phyloP scores from a whole-genome alignment of 148 eudicot genomes.

The Selenicereus undatus region DNA sequence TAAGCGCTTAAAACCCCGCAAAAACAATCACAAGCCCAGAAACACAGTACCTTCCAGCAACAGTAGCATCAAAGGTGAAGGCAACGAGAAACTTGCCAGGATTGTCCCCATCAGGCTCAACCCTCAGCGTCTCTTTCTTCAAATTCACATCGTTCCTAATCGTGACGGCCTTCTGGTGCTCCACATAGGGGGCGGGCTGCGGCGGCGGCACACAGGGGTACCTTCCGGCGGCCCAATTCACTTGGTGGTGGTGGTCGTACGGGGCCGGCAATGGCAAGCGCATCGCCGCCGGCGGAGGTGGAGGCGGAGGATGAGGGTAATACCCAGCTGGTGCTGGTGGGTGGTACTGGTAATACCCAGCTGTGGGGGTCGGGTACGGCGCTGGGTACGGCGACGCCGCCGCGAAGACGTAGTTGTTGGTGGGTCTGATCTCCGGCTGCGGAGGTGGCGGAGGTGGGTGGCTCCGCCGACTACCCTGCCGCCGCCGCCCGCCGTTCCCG shows the following conservation, averaged over 20 bases:
- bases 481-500: background rate
- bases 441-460: background rate
- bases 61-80: conserved; percentile 84
- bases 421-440: conserved; percentile 24
- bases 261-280: conserved; percentile 70
- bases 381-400: conserved; percentile 73
- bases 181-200: conserved; percentile 55
- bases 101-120: conserved; percentile 68
- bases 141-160: conserved; percentile 83
- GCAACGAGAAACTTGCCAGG: conserved; percentile 79
- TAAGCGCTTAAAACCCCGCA: background rate
- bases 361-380: conserved; percentile 45
- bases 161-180: conserved; percentile 93
- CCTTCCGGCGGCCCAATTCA: conserved; percentile 50
- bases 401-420: conserved; percentile 68
- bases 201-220: conserved; percentile 62
- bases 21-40: background rate
- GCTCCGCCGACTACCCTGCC: conserved; percentile 3
- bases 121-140: conserved; percentile 81
- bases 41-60: conserved; percentile 66
- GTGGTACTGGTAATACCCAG: background rate
- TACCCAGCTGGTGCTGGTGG: conserved; percentile 40
- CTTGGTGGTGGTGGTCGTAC: conserved; percentile 66
- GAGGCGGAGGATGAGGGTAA: conserved; percentile 35
- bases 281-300: conserved; percentile 43